A percentile compares a stretch with the other conserved stretches of the same genome.
Evolutionary conservation across 768 basidiomycete species (phyloP).

Genomic region (Lactarius psammicola): DNA sequence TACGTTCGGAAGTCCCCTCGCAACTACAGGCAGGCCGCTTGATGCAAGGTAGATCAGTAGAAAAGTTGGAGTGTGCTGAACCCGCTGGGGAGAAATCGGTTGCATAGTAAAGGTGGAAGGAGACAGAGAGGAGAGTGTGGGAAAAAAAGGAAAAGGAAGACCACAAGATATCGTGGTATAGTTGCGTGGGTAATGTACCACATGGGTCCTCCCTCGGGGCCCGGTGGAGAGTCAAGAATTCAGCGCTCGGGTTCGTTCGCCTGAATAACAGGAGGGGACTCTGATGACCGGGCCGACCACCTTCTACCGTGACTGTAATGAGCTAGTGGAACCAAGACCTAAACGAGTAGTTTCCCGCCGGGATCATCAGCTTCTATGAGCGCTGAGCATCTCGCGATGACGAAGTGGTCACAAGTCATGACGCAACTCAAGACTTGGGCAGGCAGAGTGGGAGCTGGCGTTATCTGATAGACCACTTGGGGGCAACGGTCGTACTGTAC

Average conservation of each 20-base stretch:
- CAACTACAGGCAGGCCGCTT: not conserved
- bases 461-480: too few species aligned
- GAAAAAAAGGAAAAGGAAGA: not conserved
- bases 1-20: not conserved
- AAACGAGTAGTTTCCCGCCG: not conserved
- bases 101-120: constrained; percentile 6
- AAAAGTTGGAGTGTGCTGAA: not conserved
- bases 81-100: not conserved
- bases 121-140: not conserved
- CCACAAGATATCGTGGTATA: not conserved
- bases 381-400: too few species aligned
- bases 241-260: not conserved
- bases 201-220: not conserved
- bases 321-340: not conserved
- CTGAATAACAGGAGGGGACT: not conserved
- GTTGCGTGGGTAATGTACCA: not conserved
- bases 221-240: not conserved
- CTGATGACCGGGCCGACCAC: not conserved
- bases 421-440: not conserved
- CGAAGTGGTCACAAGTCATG: too few species aligned
- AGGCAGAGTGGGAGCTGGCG: not conserved
- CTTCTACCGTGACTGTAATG: not conserved
- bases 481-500: too few species aligned
- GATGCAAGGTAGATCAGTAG: not conserved
- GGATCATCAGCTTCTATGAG: not conserved